Evolutionary conservation across 768 basidiomycete species (phyloP), one percentile per base, ranked within the genome.

Genomic region (Cyclocybe aegerita): DNA sequence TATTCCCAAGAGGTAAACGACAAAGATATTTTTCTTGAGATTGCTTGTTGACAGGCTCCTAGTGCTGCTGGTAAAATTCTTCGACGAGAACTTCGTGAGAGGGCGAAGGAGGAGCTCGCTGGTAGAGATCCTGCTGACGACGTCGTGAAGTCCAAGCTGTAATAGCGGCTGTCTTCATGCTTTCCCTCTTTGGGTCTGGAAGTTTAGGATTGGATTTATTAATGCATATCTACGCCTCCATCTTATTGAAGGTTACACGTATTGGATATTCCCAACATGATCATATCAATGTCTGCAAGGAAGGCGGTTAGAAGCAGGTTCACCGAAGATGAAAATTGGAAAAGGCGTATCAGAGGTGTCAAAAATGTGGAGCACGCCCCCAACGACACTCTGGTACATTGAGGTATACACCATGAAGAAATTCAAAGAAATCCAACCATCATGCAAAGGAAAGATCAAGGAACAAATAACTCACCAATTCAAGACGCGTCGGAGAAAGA

Each of bases 361-460:
- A 87, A 83, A 61, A 60, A 23, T 23, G 44, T 78, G 81, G 86
- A 87, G 88, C 88, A 72, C 77, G 68, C 80, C 86, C 84, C 65
- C 58, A 53, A 54, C 57, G 37, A 57, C 50, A 54, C 52, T 32
- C 49, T 50, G 56, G 60, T 50, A 53, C 46, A 52, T 56, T 58
- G 62, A 73, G 81, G 83, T 85, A 86, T 88, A 70, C 85, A 83
- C 89, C 89, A 74, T 90, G 89, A 91, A 91, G 89, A 91, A 91
- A 91, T 90, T 90, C 89, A 86, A 85, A 56, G 73, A 70, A 65
- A 66, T 68, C 64, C 64, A 66, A 71, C 70, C 83, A 86, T 86
- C 85, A 88, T 79, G 31, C 52, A 62, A 64, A 56, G 23, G 51
- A 48, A 41, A 50, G 47, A 41, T 11, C 32, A 47, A 50, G 35